Conservation (phyloP, 192 early-diverging fungal species). For the Phycomyces nitens region DNA sequence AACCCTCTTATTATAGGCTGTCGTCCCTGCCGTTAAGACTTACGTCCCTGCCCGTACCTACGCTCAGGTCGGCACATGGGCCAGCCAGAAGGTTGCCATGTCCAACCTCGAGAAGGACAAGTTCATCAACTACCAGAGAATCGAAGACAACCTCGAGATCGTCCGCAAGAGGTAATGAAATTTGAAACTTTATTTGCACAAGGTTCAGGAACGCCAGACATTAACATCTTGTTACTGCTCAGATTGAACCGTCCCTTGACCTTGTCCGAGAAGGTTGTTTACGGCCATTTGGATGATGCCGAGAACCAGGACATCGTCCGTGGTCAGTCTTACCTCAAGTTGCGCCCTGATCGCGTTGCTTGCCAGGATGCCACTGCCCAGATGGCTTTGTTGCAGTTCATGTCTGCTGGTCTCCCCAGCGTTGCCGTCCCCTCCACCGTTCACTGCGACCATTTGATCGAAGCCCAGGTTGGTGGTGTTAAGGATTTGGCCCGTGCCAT, state of each 20-base stretch:
- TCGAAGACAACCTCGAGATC: constrained; percentile 92
- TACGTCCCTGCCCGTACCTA: constrained; percentile 46
- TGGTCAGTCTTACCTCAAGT: constrained; percentile 89
- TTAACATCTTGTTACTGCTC: neutral
- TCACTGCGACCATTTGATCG: constrained; percentile 98
- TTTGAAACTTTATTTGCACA: neutral
- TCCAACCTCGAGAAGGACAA: constrained; percentile 89
- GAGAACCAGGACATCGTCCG: constrained; percentile 91
- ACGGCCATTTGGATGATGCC: constrained; percentile 96
- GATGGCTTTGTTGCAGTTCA: constrained; percentile 97
- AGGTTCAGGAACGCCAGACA: neutral
- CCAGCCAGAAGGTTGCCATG: constrained; percentile 78
- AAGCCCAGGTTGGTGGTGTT: constrained; percentile 81
- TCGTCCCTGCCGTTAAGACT: constrained; percentile 23
- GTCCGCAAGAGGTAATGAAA: constrained; percentile 78
- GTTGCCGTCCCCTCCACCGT: constrained; percentile 91
- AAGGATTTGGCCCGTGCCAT: constrained; percentile 81
- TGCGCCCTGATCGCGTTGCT: constrained; percentile 97
- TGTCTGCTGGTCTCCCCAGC: constrained; percentile 83
- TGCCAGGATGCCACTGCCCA: constrained; percentile 99
- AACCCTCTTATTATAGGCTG: constrained; percentile 17
- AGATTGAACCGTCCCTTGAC: constrained; percentile 90
- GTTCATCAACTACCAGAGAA: constrained; percentile 96
- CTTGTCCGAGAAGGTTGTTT: constrained; percentile 96
- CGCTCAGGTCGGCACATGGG: constrained; percentile 47